Evolutionary conservation across 2,329 filamentous ascomycete species (phyloP).

Genomic region (Venturia carpophila): DNA sequence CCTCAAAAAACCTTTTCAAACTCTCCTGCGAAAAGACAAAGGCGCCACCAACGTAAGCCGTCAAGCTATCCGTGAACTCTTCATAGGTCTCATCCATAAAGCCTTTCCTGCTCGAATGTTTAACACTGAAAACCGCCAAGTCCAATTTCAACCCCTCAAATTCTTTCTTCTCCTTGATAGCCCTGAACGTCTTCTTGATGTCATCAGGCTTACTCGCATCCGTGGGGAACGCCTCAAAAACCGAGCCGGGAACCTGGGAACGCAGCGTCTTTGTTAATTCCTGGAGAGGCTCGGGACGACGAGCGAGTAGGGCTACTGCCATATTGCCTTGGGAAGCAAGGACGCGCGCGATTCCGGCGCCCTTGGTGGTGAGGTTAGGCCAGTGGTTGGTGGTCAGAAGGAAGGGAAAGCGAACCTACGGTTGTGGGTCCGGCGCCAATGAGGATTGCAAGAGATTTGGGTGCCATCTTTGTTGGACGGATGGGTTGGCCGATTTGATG

Average conservation of each 20-base stretch:
- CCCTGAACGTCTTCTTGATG: constrained; percentile 42
- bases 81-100: constrained; percentile 49
- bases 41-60: constrained; percentile 48
- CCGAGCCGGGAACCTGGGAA: constrained; percentile 35
- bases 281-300: constrained; percentile 39
- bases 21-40: constrained; percentile 49
- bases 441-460: constrained; percentile 29
- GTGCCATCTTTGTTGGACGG: constrained; percentile 22
- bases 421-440: constrained; percentile 30
- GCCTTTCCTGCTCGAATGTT: constrained; percentile 47
- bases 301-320: constrained; percentile 47
- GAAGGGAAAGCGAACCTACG: constrained; percentile 20
- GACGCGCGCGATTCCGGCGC: constrained; percentile 49
- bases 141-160: constrained; percentile 45
- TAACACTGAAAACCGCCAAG: constrained; percentile 50
- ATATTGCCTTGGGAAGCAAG: constrained; percentile 48
- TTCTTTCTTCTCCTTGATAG: constrained; percentile 42
- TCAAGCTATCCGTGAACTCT: constrained; percentile 37
- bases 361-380: constrained; percentile 26
- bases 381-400: background rate
- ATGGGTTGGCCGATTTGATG: background rate
- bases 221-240: constrained; percentile 46
- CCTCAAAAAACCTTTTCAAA: constrained; percentile 44
- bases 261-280: constrained; percentile 37
- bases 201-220: constrained; percentile 40